A percentile compares a stretch with the other conserved stretches of the same genome.
These are phyloP conservation scores for Ogataea henricii DNA, from an alignment of 805 yeast genomes.

Conservation along the genomic window DNA sequence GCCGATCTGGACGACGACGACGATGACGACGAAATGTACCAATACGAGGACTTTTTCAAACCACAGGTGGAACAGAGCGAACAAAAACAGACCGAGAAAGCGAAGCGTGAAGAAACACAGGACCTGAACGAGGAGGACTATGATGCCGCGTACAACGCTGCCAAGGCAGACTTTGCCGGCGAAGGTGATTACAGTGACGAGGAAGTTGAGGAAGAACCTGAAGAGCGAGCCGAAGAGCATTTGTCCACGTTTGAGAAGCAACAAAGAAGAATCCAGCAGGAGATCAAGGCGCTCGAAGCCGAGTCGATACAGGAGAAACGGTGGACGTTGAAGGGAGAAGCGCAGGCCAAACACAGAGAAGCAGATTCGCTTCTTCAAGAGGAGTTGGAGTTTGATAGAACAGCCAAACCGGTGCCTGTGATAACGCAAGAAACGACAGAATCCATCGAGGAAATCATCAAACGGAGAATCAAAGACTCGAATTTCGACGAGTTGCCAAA, in stretches of 20 bases:
- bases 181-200: conserved; percentile 40
- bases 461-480: conserved; percentile 71
- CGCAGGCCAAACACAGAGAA: conserved; percentile 77
- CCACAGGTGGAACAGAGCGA: conserved; percentile 20
- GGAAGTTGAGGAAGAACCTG: conserved; percentile 39
- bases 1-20: conserved; percentile 56
- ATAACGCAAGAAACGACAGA: conserved; percentile 89
- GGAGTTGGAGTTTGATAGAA: conserved; percentile 86
- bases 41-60: conserved; percentile 70
- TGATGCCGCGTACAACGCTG: conserved; percentile 59
- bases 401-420: conserved; percentile 94
- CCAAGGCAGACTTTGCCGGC: conserved; percentile 64
- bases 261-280: conserved; percentile 72
- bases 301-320: conserved; percentile 88
- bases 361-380: conserved; percentile 81
- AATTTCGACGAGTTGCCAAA: conserved; percentile 86
- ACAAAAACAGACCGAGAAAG: conserved; percentile 20
- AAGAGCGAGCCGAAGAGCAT: conserved; percentile 38
- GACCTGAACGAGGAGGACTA: conserved; percentile 62
- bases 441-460: conserved; percentile 82
- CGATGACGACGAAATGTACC: conserved; percentile 44
- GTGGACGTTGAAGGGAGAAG: conserved; percentile 96
- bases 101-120: conserved; percentile 37
- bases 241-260: conserved; percentile 82
- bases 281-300: conserved; percentile 76